These are phyloP conservation scores for Poterioochromonas sp. DNA, from an alignment of 352 stramenopile species.

Conservation along the genomic window DNA sequence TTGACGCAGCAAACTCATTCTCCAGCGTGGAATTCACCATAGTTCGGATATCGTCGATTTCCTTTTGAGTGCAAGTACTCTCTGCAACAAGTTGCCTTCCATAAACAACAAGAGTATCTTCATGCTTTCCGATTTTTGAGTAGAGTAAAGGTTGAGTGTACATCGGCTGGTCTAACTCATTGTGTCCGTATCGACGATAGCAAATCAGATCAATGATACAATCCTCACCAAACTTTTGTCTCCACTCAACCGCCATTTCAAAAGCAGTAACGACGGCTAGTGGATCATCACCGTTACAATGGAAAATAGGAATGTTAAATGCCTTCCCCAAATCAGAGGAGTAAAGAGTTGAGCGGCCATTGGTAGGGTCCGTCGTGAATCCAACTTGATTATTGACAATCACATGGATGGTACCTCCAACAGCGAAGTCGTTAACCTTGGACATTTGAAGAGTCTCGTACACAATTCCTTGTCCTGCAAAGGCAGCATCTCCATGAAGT, in stretches of 20 bases:
- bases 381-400: constrained; percentile 98
- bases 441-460: constrained; percentile 96
- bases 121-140: constrained; percentile 81
- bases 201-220: constrained; percentile 97
- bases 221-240: constrained; percentile 83
- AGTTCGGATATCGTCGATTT: constrained; percentile 47
- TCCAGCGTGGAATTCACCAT: constrained; percentile 42
- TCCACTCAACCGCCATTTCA: constrained; percentile 71
- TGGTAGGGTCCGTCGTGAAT: constrained; percentile 96
- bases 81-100: constrained; percentile 59
- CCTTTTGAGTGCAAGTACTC: constrained; percentile 52
- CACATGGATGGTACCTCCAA: constrained; percentile 94
- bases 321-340: constrained; percentile 95
- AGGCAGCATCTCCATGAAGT: constrained; percentile 94
- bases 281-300: constrained; percentile 93
- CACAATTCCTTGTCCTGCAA: constrained; percentile 89
- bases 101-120: constrained; percentile 71
- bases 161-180: constrained; percentile 94
- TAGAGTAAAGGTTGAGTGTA: constrained; percentile 98
- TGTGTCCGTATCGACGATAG: constrained; percentile 96
- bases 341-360: constrained; percentile 91
- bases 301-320: constrained; percentile 78
- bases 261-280: constrained; percentile 79
- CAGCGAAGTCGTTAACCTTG: constrained; percentile 82
- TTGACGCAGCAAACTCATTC: constrained; percentile 80